These are phyloP conservation scores for Pleurotus salmoneostramineus DNA, from an alignment of 768 basidiomycete genomes.

Conservation along the genomic window DNA sequence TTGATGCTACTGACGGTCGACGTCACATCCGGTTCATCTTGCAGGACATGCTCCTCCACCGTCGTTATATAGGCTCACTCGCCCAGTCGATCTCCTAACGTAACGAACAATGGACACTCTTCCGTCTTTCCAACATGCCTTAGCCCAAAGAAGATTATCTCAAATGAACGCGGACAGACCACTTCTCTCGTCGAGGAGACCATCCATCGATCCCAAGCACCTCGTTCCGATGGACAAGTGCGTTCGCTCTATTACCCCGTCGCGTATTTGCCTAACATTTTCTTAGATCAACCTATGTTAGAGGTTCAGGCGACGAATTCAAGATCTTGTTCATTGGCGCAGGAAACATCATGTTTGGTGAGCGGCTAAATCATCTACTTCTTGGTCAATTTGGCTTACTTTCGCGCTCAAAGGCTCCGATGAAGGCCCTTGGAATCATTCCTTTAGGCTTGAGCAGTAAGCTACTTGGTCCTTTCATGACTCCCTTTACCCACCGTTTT, in stretches of 20 bases:
- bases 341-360: slow-evolving; percentile 97
- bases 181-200: slow-evolving; percentile 41
- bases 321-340: slow-evolving; percentile 94
- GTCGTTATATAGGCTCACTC: too few species aligned
- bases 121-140: slow-evolving; percentile 38
- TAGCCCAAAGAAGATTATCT: slow-evolving; percentile 45
- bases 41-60: too few species aligned
- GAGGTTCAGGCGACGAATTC: slow-evolving; percentile 64
- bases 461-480: slow-evolving; percentile 14
- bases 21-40: too few species aligned
- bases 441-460: slow-evolving; percentile 85
- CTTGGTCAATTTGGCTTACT: neutral
- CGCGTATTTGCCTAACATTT: neutral
- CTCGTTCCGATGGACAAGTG: slow-evolving; percentile 81
- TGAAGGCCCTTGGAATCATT: slow-evolving; percentile 91
- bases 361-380: slow-evolving; percentile 6
- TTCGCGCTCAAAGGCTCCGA: slow-evolving; percentile 54
- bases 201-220: slow-evolving; percentile 74
- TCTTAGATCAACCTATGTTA: slow-evolving; percentile 42
- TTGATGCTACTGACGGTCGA: too few species aligned
- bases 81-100: neutral
- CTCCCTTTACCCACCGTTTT: neutral
- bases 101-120: slow-evolving; percentile 27
- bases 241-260: slow-evolving; percentile 11
- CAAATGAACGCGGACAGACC: slow-evolving; percentile 26